Base-by-base conservation (phyloP, 2,329 filamentous ascomycete species). In the Onygenales sp. region DNA sequence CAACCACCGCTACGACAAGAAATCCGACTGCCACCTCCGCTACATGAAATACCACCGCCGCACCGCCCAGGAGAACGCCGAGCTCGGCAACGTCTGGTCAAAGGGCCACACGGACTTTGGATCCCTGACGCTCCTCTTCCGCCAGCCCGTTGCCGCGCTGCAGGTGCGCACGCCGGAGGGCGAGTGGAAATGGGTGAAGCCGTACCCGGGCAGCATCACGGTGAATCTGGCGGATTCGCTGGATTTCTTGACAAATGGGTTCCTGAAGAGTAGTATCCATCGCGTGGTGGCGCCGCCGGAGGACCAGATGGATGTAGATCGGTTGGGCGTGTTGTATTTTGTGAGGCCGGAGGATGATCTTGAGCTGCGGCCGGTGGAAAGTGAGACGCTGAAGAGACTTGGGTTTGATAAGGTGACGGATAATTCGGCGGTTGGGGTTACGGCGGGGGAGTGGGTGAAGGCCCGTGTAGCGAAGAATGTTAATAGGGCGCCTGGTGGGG, bases 11-110 rank as follows among this genome's bases (percentile, higher is more conserved):
- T 85, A 83, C 63, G 74, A 82, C 2, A 70, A 75, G n/a, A 73
- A 77, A 32, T 75, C 77, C 14, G 80, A 84, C 56, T 79, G 80
- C 27, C 80, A 84, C 54, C 70, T 84, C n/a, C 74, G 82, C 2
- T 84, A 83, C 63, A 84, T 84, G 79, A 72, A 77, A 48, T 83
- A 83, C 56, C 71, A 72, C 7, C 73, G 74, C 0, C 76, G 79
- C 37, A 73, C 68, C 0, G 62, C 70, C 0, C 72, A 77, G n/a
- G 74, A 78, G 27, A 75, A 75, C 53, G 70, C 69, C 33, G 69
- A 67, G 40, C 68, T 71, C 1, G 73, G 72, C 0, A 65, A 67
- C 17, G 66, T 79, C 0, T 77, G 76, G 57, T 68, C 70, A 0
- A 67, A 67, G 0, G 79, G 79, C 0, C 79, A 83, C 58, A 82